Evolutionary conservation across 2,329 filamentous ascomycete genomes (phyloP).

Genomic region (Emmonsiellopsis sp.): DNA sequence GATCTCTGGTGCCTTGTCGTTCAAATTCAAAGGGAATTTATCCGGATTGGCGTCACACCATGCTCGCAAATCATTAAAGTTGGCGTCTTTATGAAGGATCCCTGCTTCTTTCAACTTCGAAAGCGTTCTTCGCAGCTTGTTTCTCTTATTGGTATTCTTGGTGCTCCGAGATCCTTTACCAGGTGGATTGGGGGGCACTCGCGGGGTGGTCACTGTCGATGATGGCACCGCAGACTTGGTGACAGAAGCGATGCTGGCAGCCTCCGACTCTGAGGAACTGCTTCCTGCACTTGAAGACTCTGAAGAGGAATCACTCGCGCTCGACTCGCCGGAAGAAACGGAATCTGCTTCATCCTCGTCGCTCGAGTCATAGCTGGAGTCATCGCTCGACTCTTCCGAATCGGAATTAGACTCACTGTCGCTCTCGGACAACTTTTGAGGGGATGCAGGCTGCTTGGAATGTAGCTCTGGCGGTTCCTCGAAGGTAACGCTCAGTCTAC

Average conservation of each 20-base stretch:
- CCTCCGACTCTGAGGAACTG: conserved; percentile 15
- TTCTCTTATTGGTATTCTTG: conserved; percentile 47
- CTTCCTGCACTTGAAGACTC: conserved; percentile 15
- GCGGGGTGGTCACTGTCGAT: conserved; percentile 4
- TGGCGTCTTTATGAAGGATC: conserved; percentile 42
- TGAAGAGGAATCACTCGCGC: conserved; percentile 8
- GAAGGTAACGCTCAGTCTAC: conserved; percentile 28
- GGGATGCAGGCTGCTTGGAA: conserved; percentile 5
- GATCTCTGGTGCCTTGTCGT: neutral
- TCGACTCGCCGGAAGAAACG: conserved; percentile 13
- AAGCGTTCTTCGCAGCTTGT: conserved; percentile 42
- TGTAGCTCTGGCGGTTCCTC: conserved; percentile 12
- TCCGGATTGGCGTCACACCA: conserved; percentile 24
- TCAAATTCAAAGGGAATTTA: conserved; percentile 6
- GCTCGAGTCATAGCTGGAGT: neutral
- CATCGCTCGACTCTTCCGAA: conserved; percentile 9
- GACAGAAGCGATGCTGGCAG: neutral
- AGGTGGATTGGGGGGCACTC: conserved; percentile 29
- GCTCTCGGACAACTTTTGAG: conserved; percentile 9
- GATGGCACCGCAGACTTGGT: neutral
- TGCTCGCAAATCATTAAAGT: conserved; percentile 39
- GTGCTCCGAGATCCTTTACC: conserved; percentile 44
- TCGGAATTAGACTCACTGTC: conserved; percentile 11
- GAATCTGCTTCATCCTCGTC: conserved; percentile 16
- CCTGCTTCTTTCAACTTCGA: conserved; percentile 46